These are phyloP conservation scores for Suillus sp. DNA, from an alignment of 768 basidiomycete species.

Conservation along the genomic window DNA sequence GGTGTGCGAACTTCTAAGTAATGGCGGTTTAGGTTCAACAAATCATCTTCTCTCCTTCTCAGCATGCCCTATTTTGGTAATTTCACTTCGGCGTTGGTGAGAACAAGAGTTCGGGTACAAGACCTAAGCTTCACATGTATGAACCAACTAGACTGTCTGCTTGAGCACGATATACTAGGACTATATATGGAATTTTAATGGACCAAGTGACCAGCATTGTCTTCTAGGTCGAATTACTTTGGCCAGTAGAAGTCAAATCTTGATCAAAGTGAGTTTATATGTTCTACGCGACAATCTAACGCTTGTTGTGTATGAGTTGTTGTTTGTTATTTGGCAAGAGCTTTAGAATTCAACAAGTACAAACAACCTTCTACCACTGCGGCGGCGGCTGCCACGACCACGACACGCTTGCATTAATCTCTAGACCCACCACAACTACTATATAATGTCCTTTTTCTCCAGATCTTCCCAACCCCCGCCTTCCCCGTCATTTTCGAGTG, in stretches of 20 bases:
- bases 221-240: neutral
- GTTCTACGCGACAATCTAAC: neutral
- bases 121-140: neutral
- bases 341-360: conserved; percentile 1
- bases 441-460: conserved; percentile 46
- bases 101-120: neutral
- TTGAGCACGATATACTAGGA: neutral
- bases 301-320: too few relatives aligned
- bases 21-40: neutral
- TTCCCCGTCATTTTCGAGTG: conserved; percentile 43
- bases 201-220: neutral
- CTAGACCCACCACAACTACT: neutral
- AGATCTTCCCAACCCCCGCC: conserved; percentile 34
- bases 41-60: neutral
- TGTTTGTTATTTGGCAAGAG: neutral
- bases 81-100: neutral
- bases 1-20: conserved; percentile 6
- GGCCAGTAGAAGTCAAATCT: neutral
- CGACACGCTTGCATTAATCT: conserved; percentile 4
- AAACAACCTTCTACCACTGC: conserved; percentile 12
- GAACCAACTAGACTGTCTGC: neutral
- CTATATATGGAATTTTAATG: neutral
- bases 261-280: neutral
- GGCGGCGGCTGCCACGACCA: conserved; percentile 6
- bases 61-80: neutral